These are phyloP conservation scores for Skeletonema marinoi DNA, from an alignment of 108 stramenopile genomes.

Conservation along the genomic window DNA sequence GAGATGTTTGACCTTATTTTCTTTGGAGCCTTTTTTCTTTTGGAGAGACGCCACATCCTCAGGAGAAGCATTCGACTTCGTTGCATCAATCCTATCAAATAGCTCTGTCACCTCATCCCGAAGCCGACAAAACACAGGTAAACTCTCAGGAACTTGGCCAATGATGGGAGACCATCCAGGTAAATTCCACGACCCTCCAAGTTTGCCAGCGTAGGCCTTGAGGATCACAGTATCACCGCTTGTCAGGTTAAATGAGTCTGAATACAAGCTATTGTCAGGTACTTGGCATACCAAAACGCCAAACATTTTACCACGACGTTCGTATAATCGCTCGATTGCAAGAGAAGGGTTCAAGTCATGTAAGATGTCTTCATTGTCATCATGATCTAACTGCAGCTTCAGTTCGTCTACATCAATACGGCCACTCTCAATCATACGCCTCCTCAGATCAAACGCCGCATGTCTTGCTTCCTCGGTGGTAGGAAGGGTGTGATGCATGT, in stretches of 20 bases:
- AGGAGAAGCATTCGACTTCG: background rate
- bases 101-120: conserved; percentile 5
- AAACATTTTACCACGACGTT: conserved; percentile 26
- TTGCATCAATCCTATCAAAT: conserved; percentile 2
- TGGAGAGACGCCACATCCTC: background rate
- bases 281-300: conserved; percentile 9
- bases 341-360: conserved; percentile 10
- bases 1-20: background rate
- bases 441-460: background rate
- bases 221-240: conserved; percentile 6
- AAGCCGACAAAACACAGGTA: conserved; percentile 1
- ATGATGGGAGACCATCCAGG: conserved; percentile 23
- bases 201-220: conserved; percentile 27
- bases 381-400: background rate
- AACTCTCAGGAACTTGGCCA: conserved; percentile 11
- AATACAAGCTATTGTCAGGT: background rate
- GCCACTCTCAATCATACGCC: background rate
- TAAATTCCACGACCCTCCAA: conserved; percentile 15
- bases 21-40: too few relatives aligned
- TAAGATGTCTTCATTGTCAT: too few relatives aligned
- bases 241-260: background rate
- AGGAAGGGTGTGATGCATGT: background rate
- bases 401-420: background rate
- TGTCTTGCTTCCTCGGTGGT: background rate
- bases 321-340: background rate